Percentiles rank a stretch among this genome's conserved stretches.
Conservation (phyloP, 768 basidiomycete genomes). For the Saitozyma sp. region DNA sequence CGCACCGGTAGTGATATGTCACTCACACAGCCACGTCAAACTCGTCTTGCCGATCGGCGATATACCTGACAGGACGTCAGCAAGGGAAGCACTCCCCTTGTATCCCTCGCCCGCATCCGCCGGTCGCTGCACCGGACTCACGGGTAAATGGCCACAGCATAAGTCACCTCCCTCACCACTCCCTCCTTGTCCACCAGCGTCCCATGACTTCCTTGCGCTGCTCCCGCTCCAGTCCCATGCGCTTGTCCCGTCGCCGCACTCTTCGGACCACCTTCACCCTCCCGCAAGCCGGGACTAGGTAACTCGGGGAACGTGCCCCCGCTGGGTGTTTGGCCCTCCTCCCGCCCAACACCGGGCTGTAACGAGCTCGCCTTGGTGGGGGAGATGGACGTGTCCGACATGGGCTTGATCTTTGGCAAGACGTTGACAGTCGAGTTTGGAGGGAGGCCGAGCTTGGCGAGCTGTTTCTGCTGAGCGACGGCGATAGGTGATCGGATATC, state of each 20-base stretch:
- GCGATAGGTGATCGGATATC: conserved; percentile 97
- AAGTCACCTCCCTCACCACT: conserved; percentile 63
- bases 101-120: background rate
- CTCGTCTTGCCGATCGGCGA: conserved; percentile 97
- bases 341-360: conserved; percentile 23
- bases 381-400: conserved; percentile 26
- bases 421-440: conserved; percentile 23
- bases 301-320: conserved; percentile 44
- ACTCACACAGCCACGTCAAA: conserved; percentile 95
- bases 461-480: conserved; percentile 94
- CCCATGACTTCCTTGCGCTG: background rate
- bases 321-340: conserved; percentile 30
- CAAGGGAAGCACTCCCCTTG: too few species aligned
- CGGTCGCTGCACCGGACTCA: conserved; percentile 12
- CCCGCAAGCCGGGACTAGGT: conserved; percentile 46
- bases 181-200: conserved; percentile 55
- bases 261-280: conserved; percentile 15
- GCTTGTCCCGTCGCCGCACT: conserved; percentile 6
- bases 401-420: conserved; percentile 36
- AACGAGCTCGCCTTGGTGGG: conserved; percentile 33
- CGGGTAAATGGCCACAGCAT: conserved; percentile 96
- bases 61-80: conserved; percentile 58
- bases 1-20: background rate
- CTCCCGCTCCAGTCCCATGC: conserved; percentile 13
- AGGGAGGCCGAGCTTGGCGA: conserved; percentile 59